Percentiles rank a stretch among this genome's conserved stretches.
Evolutionary conservation across 805 yeast species (phyloP).

Genomic region (Saccharomyces cerevisiae): DNA sequence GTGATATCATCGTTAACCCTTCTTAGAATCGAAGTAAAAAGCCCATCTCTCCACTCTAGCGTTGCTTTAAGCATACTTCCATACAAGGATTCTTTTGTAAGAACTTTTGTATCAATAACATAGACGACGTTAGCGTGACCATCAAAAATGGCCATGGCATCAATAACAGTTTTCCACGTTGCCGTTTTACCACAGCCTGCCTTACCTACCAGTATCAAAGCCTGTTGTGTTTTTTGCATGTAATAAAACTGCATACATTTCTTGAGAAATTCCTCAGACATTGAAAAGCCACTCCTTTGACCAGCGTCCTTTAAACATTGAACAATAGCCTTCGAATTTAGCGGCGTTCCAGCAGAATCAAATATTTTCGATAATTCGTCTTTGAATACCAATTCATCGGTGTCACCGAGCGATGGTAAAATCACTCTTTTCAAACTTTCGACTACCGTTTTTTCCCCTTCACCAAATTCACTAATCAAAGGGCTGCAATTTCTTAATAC

Average conservation of each 20-base stretch:
- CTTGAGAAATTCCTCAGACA: constrained; percentile 38
- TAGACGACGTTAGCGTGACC: constrained; percentile 34
- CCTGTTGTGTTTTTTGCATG: constrained; percentile 58
- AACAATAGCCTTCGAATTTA: background rate
- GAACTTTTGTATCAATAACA: constrained; percentile 66
- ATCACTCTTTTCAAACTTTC: constrained; percentile 53
- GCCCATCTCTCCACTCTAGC: constrained; percentile 88
- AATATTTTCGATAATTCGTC: background rate
- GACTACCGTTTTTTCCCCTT: constrained; percentile 31
- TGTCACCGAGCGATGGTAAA: constrained; percentile 53
- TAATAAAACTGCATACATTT: constrained; percentile 57
- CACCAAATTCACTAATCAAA: background rate
- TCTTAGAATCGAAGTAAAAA: constrained; percentile 62
- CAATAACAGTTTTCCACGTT: constrained; percentile 41
- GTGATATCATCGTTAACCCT: constrained; percentile 30
- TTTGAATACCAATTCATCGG: constrained; percentile 42
- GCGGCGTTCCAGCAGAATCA: background rate
- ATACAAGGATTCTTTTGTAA: constrained; percentile 55
- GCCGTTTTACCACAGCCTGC: constrained; percentile 70
- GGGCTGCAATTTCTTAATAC: constrained; percentile 48
- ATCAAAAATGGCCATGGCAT: constrained; percentile 34
- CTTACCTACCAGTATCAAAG: constrained; percentile 71
- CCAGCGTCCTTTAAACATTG: constrained; percentile 9
- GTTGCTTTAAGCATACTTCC: constrained; percentile 71
- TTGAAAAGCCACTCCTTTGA: background rate